Evolutionary conservation across 176 grass and related monocot species (phyloP).

Genomic region (Juncus inflexus): DNA sequence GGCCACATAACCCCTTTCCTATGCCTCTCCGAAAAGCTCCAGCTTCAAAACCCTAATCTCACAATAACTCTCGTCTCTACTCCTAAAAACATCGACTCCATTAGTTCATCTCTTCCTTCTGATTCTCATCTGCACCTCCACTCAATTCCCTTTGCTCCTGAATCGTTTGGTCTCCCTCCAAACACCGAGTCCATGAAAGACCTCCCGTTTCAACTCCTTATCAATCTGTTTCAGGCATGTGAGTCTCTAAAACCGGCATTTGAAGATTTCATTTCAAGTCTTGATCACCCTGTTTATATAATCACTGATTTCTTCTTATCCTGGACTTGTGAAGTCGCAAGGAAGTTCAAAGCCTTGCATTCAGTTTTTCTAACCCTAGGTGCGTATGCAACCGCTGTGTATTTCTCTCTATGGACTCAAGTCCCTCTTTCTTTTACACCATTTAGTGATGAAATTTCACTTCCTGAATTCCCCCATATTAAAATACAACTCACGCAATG

Average conservation of each 20-base stretch:
- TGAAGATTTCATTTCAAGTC: conserved; percentile 18
- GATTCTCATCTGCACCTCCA: conserved; percentile 4
- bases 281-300: conserved; percentile 16
- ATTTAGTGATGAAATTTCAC: background rate
- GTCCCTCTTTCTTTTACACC: background rate
- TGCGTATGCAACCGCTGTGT: conserved; percentile 4
- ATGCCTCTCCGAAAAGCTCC: background rate
- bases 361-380: conserved; percentile 8
- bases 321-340: conserved; percentile 20
- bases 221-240: conserved; percentile 25
- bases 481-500: conserved; percentile 30
- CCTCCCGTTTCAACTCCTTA: conserved; percentile 7
- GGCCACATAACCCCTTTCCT: conserved; percentile 20
- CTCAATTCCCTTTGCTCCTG: conserved; percentile 27
- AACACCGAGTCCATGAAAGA: conserved; percentile 21
- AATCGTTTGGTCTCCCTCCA: conserved; percentile 36
- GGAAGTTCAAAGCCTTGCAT: conserved; percentile 10
- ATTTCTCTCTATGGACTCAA: conserved; percentile 8
- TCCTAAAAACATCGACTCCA: conserved; percentile 1
- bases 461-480: conserved; percentile 20
- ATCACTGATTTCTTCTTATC: conserved; percentile 35
- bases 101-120: background rate
- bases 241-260: conserved; percentile 32
- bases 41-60: background rate
- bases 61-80: conserved; percentile 18